Conservation (phyloP, 805 yeast genomes). For the Maudiozyma bulderi region DNA sequence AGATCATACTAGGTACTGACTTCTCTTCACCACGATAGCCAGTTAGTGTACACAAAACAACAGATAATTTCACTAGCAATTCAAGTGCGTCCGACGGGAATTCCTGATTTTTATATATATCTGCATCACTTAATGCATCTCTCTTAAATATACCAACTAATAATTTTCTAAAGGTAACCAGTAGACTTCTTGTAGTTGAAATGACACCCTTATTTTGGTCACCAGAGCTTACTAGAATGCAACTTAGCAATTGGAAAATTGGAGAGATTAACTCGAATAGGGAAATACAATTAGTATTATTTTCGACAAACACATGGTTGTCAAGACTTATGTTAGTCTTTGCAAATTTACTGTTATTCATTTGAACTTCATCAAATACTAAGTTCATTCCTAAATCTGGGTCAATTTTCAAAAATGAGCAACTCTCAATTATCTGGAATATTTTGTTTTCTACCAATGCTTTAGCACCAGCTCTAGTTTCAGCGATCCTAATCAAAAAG, state of each 20-base stretch:
- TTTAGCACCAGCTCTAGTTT: constrained; percentile 67
- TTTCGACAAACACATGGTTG: constrained; percentile 34
- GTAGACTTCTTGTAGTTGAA: constrained; percentile 40
- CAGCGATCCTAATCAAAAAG: constrained; percentile 64
- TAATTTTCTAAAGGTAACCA: constrained; percentile 44
- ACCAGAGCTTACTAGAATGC: constrained; percentile 66
- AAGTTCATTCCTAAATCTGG: constrained; percentile 69
- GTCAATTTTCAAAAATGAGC: constrained; percentile 53
- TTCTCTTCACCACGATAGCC: constrained; percentile 31
- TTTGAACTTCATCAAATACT: constrained; percentile 31
- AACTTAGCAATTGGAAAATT: constrained; percentile 58
- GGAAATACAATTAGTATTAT: constrained; percentile 34
- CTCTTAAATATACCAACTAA: constrained; percentile 55
- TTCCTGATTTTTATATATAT: constrained; percentile 9
- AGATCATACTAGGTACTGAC: too few relatives aligned
- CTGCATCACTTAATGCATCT: constrained; percentile 31
- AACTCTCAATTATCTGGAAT: constrained; percentile 49
- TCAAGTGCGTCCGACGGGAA: constrained; percentile 32
- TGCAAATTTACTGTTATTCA: constrained; percentile 27
- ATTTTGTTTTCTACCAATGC: constrained; percentile 66
- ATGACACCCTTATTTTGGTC: constrained; percentile 58
- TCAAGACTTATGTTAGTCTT: constrained; percentile 43
- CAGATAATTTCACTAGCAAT: constrained; percentile 47
- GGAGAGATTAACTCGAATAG: constrained; percentile 64
- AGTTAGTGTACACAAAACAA: constrained; percentile 43